Percentiles rank a stretch among this genome's conserved stretches.
These are phyloP conservation scores for Penicillium sp. DNA, from an alignment of 2,329 filamentous ascomycete species.

Conservation along the genomic window DNA sequence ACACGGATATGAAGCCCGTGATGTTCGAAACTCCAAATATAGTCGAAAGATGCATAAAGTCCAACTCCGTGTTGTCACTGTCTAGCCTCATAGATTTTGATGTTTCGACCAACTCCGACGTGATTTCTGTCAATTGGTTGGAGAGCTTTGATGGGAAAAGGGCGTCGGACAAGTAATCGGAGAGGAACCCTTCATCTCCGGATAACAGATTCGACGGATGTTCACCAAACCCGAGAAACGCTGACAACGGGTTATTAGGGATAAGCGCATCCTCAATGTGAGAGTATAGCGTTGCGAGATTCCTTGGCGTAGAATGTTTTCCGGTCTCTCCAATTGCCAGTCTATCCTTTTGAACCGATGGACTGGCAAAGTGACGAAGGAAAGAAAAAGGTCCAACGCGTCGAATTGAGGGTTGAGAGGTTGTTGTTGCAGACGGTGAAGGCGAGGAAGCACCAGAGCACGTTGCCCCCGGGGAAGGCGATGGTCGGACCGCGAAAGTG, in stretches of 20 bases:
- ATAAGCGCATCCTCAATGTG: conserved; percentile 28
- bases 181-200: conserved; percentile 17
- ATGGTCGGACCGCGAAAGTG: conserved; percentile 12
- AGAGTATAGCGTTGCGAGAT: conserved; percentile 27
- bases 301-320: conserved; percentile 27
- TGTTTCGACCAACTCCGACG: conserved; percentile 28
- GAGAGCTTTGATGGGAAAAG: conserved; percentile 24
- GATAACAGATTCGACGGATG: conserved; percentile 10
- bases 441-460: conserved; percentile 1
- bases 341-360: conserved; percentile 25
- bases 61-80: conserved; percentile 5
- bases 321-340: conserved; percentile 33
- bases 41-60: conserved; percentile 19
- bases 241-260: conserved; percentile 19
- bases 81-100: conserved; percentile 26
- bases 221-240: conserved; percentile 11
- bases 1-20: conserved; percentile 28
- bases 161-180: conserved; percentile 14
- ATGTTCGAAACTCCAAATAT: conserved; percentile 27
- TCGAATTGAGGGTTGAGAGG: neutral
- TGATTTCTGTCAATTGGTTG: conserved; percentile 25
- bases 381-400: conserved; percentile 26
- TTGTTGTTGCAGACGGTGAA: neutral
- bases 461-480: neutral
- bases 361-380: conserved; percentile 30